Conservation (phyloP, 1,284 basidiomycete genomes). For the Hemileia vastatrix region DNA sequence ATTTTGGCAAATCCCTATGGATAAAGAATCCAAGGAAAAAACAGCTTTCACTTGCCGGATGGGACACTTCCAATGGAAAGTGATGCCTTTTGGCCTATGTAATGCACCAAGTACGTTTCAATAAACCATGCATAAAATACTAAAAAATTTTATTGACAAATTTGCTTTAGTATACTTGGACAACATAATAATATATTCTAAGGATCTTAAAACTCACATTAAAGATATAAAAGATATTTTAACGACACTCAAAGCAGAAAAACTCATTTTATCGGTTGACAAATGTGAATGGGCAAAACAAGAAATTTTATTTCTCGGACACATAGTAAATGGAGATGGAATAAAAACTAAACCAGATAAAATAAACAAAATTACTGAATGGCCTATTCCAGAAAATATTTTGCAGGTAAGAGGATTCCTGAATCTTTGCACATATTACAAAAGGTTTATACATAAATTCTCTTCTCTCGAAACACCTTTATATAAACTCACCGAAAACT, state of each 20-base stretch:
- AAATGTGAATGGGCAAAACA: not conserved
- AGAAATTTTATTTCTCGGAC: not conserved
- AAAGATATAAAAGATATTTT: not conserved
- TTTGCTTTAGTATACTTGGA: slow-evolving; percentile 2
- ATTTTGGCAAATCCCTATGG: not conserved
- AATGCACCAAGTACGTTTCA: slow-evolving; percentile 35
- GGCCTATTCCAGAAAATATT: not conserved
- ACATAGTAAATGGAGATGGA: not conserved
- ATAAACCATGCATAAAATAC: slow-evolving; percentile 34
- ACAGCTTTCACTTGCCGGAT: not conserved
- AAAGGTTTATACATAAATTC: not conserved
- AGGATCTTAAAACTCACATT: not conserved
- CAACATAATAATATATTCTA: not conserved
- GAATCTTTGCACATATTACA: slow-evolving; percentile 2
- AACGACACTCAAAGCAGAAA: not conserved
- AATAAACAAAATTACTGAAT: not conserved
- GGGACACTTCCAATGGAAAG: slow-evolving; percentile 1
- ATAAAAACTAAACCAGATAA: not conserved
- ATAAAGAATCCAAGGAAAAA: not conserved
- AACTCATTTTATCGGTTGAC: not conserved
- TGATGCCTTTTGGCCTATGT: slow-evolving; percentile 21
- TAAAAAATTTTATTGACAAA: slow-evolving; percentile 1
- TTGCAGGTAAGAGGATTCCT: slow-evolving; percentile 3
- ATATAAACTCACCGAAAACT: slow-evolving; percentile 1
- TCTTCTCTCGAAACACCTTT: not conserved